Evolutionary conservation across 2,329 filamentous ascomycete species (phyloP), one percentile per base, ranked within the genome.

Genomic region (Aspergillus brasiliensis): DNA sequence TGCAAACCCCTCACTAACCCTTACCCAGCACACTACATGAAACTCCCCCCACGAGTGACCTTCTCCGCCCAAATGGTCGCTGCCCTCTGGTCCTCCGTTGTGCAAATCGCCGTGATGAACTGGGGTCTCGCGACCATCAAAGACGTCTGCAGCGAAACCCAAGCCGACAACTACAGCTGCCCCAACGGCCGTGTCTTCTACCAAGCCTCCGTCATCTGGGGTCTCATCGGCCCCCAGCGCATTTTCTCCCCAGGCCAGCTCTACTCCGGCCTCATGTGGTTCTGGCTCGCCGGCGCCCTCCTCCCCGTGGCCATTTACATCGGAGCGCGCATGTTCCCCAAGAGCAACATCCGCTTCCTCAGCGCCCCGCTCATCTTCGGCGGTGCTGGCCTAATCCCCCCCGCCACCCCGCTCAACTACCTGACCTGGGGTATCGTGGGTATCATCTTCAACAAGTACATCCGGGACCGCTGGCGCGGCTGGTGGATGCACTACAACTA

Each of bases 401-500:
- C 89, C 0, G 89, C 89, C 0, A 90, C 87, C 0, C 84, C 87
- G 0, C 85, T 89, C 64, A 91, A 86, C 64, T 92, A 91, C 47
- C 83, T 90, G 47, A 84, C 84, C 69, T 91, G 89, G 89, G 88
- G 85, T 3, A 71, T 86, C 25, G 85, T 89, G 6, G 89, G 89
- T 8, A 82, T 84, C 51, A 64, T 88, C 37, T 91, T 91, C 78
- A 90, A 91, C 75, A 88, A 83, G 67, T 86, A 81, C 66, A 84
- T 91, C 71, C 84, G 85, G 71, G 82, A 86, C 59, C 82, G 84
- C 62, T 88, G 83, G 75, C 84, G 82, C 3, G 88, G 87, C 34
- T 91, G 89, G 89, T 92, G 89, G 89, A 79, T 89, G 73, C 86
- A 88, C 73, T 92, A 91, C 78, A 91, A 92, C 78, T 92, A 91